Percentiles rank a stretch among this genome's conserved stretches.
Evolutionary conservation across 2,329 filamentous ascomycete species (phyloP).

Genomic region (Lecanicillium sp.): DNA sequence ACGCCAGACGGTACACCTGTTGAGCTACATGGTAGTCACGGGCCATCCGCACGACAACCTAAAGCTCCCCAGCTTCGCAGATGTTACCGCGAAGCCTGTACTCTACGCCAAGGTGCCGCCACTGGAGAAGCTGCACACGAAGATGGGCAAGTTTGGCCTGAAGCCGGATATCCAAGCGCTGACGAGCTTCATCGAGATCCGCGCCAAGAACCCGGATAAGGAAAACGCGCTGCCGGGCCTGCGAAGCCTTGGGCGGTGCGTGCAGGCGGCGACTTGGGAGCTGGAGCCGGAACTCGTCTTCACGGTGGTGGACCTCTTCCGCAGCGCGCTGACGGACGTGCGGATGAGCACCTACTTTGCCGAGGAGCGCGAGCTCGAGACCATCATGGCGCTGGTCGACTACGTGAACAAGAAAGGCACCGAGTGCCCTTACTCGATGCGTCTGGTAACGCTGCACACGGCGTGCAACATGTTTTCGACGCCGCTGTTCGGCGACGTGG

Average conservation of each 20-base stretch:
- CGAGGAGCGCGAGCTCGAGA: constrained; percentile 62
- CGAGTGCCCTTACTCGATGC: constrained; percentile 69
- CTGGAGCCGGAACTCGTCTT: constrained; percentile 66
- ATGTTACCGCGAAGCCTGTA: constrained; percentile 58
- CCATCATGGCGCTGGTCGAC: constrained; percentile 55
- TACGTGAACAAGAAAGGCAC: constrained; percentile 47
- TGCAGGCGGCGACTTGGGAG: constrained; percentile 48
- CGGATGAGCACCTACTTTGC: constrained; percentile 78
- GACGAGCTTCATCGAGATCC: constrained; percentile 63
- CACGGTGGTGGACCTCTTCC: constrained; percentile 76
- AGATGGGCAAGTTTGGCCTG: constrained; percentile 57
- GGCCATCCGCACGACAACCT: constrained; percentile 70
- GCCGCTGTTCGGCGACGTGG: constrained; percentile 60
- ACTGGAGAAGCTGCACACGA: constrained; percentile 71
- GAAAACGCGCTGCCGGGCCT: constrained; percentile 69
- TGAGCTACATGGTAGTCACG: constrained; percentile 70
- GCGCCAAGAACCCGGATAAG: constrained; percentile 47
- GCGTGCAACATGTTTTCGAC: constrained; percentile 80
- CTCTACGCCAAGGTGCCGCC: constrained; percentile 75
- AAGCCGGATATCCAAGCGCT: constrained; percentile 57
- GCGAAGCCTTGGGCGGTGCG: constrained; percentile 53
- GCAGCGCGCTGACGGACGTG: constrained; percentile 69
- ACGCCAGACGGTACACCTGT: constrained; percentile 63
- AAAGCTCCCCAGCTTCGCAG: constrained; percentile 63
- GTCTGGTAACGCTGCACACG: constrained; percentile 77